Evolutionary conservation across 345 rosid genomes (phyloP), one percentile per base, ranked within the genome.

Genomic region (Abelmoschus esculentus): DNA sequence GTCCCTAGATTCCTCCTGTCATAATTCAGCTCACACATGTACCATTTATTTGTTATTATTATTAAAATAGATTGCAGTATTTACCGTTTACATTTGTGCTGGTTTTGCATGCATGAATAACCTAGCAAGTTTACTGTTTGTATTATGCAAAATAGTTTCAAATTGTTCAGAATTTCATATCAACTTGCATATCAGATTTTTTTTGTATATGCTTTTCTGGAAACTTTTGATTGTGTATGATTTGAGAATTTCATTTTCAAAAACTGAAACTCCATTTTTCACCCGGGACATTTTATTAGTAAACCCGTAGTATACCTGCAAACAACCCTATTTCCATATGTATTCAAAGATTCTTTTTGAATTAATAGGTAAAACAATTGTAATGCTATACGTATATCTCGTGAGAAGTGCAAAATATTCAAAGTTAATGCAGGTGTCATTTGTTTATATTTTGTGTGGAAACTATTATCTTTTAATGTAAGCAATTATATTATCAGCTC

Each of bases 11-110:
- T 22, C 62, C 15, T 69, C 62, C 34, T 19, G 64, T 13, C 77
- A 17, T 61, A 57, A 58, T 47, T 71, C 69, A 31, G 61, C 57
- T 31, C 63, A 46, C 58, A 58, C 75, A 66, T 57, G 60, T 54
- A 63, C 47, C 42, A 2, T 26, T 38, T 52, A 73, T 40, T 15
- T 67, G 5, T 63, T 62, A 22, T 66, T 59, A 19, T 63, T 62
- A 22, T 66, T 59, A 19, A 70, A 76, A n/a, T 65, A 40, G 72
- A 49, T 61, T 57, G 61, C 55, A 28, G 15, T 53, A 57, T 38
- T 55, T 47, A 18, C 29, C 19, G 57, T 64, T 61, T 50, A 62
- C 31, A 61, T 65, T 67, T 28, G 46, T 61, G 50, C 53, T 14
- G 32, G 65, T 67, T 55, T 54, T 10, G 57, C 26, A 44, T 60